Conservation (phyloP, 345 rosid genomes). For the Euphorbia lathyris region DNA sequence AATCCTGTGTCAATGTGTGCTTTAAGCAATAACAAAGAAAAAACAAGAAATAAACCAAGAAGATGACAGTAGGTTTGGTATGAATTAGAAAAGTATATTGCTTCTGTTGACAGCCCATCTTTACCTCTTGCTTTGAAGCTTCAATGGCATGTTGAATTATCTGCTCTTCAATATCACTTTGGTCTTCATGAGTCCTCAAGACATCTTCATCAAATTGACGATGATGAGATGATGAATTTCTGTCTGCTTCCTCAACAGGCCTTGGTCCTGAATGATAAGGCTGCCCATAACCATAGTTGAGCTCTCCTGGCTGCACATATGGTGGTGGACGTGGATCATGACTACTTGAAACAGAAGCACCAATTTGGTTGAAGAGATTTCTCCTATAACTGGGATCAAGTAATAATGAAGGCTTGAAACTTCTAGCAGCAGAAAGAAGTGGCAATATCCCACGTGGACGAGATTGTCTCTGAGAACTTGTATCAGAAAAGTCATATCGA, state of each 20-base stretch:
- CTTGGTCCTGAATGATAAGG: constrained; percentile 38
- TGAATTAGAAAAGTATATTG: constrained; percentile 21
- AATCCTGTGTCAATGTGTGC: constrained; percentile 39
- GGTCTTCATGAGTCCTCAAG: constrained; percentile 28
- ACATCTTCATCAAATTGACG: constrained; percentile 32
- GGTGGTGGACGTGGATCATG: constrained; percentile 24
- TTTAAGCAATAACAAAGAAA: constrained; percentile 1
- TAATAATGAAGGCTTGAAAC: constrained; percentile 69
- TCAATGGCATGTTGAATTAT: constrained; percentile 74
- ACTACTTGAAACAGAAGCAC: constrained; percentile 38
- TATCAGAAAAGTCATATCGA: constrained; percentile 26
- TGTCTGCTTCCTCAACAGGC: constrained; percentile 28
- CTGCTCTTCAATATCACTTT: constrained; percentile 55
- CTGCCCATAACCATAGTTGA: constrained; percentile 33
- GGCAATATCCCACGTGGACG: constrained; percentile 43
- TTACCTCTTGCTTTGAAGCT: constrained; percentile 66
- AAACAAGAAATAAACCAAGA: constrained; percentile 5
- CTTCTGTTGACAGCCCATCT: constrained; percentile 21
- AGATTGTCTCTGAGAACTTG: constrained; percentile 33
- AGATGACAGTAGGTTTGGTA: constrained; percentile 7
- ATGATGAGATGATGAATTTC: constrained; percentile 29
- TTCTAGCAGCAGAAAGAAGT: constrained; percentile 58
- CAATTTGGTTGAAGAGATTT: constrained; percentile 47
- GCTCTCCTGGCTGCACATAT: constrained; percentile 34
- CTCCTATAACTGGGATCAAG: constrained; percentile 74